A percentile compares a stretch with the other conserved stretches of the same genome.
Evolutionary conservation across 2,329 filamentous ascomycete species (phyloP).

Genomic region (Aspergillus oerlinghausenensis): DNA sequence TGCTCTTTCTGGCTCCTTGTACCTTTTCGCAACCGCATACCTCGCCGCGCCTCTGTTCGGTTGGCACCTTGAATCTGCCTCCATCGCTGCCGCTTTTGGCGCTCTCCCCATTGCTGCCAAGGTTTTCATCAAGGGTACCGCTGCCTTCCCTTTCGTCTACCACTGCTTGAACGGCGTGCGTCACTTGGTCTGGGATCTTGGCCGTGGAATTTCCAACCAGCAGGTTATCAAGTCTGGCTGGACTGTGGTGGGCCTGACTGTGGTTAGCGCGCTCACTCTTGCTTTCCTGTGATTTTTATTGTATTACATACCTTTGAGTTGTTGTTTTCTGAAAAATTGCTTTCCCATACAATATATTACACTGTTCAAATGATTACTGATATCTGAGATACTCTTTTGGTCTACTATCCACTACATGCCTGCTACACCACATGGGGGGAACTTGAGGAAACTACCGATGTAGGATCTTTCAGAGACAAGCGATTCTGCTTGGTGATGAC

Average conservation of each 20-base stretch:
- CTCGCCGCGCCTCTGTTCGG: slow-evolving; percentile 72
- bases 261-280: slow-evolving; percentile 46
- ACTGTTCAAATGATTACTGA: slow-evolving; percentile 18
- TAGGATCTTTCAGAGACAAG: not conserved
- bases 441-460: not conserved
- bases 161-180: slow-evolving; percentile 66
- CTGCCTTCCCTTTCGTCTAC: slow-evolving; percentile 64
- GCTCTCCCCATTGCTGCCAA: slow-evolving; percentile 57
- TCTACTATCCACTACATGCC: slow-evolving; percentile 15
- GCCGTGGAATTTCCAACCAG: slow-evolving; percentile 58
- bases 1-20: slow-evolving; percentile 66
- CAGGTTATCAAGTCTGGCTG: slow-evolving; percentile 63
- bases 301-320: slow-evolving; percentile 27
- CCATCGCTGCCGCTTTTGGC: slow-evolving; percentile 61
- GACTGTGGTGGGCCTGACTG: slow-evolving; percentile 55
- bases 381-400: slow-evolving; percentile 13
- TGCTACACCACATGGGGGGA: not conserved
- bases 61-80: slow-evolving; percentile 62
- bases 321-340: slow-evolving; percentile 25
- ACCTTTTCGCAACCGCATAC: slow-evolving; percentile 77
- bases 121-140: slow-evolving; percentile 53
- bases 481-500: not conserved
- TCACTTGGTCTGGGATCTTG: slow-evolving; percentile 68
- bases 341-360: slow-evolving; percentile 21
- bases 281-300: slow-evolving; percentile 39